These are phyloP conservation scores for Scopulariopsis brevicaulis DNA, from an alignment of 2,329 filamentous ascomycete species.

Conservation along the genomic window DNA sequence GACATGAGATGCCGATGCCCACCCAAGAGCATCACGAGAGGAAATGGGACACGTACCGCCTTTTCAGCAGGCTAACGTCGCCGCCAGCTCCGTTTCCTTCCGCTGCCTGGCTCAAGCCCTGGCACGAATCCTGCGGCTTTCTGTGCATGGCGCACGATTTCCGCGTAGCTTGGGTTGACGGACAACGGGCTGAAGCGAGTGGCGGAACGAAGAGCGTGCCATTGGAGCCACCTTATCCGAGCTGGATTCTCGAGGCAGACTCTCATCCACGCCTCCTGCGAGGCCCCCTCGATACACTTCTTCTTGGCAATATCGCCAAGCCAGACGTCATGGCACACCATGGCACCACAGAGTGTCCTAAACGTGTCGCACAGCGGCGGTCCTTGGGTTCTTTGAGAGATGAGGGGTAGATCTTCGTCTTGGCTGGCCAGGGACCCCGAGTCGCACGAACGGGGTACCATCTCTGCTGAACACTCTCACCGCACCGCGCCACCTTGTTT, in stretches of 20 bases:
- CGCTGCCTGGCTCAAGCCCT: too few relatives aligned
- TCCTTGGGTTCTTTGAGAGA: background rate
- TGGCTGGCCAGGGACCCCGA: background rate
- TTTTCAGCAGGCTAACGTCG: too few relatives aligned
- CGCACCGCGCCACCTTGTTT: background rate
- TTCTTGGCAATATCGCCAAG: background rate
- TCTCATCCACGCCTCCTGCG: background rate
- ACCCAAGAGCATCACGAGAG: too few relatives aligned
- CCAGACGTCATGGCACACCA: background rate
- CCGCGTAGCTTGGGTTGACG: background rate
- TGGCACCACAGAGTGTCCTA: background rate
- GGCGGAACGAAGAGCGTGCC: background rate
- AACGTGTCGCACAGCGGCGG: background rate
- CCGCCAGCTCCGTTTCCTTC: too few relatives aligned
- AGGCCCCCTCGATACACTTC: background rate
- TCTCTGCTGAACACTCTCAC: background rate
- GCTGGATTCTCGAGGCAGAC: background rate
- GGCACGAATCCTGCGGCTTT: too few relatives aligned
- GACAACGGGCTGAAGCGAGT: background rate
- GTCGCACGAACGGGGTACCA: background rate
- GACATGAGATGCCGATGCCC: too few relatives aligned
- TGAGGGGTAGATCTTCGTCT: background rate
- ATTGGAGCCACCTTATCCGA: background rate
- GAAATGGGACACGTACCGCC: too few relatives aligned
- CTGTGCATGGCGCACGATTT: too few relatives aligned